These are phyloP conservation scores for Pseudozyma flocculosa DNA, from an alignment of 1,284 basidiomycete species.

Conservation along the genomic window DNA sequence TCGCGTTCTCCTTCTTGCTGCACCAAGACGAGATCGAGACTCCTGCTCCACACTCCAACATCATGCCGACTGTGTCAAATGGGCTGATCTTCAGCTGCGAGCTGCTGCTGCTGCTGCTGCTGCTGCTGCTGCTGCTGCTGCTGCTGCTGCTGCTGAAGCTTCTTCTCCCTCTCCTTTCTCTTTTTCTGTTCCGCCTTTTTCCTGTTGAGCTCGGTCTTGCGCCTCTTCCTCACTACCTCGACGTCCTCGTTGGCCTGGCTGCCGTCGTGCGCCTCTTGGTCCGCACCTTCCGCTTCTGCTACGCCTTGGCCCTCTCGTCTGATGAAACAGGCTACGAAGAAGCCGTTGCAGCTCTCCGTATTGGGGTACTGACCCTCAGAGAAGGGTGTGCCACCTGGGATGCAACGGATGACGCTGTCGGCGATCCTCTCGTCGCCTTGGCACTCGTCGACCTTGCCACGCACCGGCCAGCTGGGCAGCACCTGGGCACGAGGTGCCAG, in stretches of 20 bases:
- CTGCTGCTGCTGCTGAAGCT: not conserved
- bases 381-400: slow-evolving; percentile 20
- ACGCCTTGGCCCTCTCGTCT: slow-evolving; percentile 1
- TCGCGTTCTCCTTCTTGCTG: no score
- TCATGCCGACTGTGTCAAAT: no score
- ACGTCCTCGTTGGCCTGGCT: slow-evolving; percentile 4
- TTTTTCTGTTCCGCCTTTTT: slow-evolving; percentile 27
- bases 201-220: slow-evolving; percentile 14
- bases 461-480: slow-evolving; percentile 41
- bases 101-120: no score
- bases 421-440: slow-evolving; percentile 10
- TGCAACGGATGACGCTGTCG: slow-evolving; percentile 34
- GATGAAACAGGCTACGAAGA: slow-evolving; percentile 49
- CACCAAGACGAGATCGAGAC: no score
- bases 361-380: slow-evolving; percentile 10
- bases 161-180: slow-evolving; percentile 16
- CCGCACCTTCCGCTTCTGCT: not conserved
- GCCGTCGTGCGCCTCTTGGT: not conserved
- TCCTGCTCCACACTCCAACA: no score
- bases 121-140: slow-evolving; percentile 1
- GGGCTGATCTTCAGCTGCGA: no score
- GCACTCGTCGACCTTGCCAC: slow-evolving; percentile 33
- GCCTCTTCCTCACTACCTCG: not conserved
- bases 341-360: slow-evolving; percentile 42
- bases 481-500: slow-evolving; percentile 33